Evolutionary conservation across 2,329 filamentous ascomycete genomes (phyloP).

Genomic region (Hymenotorrendiella dingleyae): DNA sequence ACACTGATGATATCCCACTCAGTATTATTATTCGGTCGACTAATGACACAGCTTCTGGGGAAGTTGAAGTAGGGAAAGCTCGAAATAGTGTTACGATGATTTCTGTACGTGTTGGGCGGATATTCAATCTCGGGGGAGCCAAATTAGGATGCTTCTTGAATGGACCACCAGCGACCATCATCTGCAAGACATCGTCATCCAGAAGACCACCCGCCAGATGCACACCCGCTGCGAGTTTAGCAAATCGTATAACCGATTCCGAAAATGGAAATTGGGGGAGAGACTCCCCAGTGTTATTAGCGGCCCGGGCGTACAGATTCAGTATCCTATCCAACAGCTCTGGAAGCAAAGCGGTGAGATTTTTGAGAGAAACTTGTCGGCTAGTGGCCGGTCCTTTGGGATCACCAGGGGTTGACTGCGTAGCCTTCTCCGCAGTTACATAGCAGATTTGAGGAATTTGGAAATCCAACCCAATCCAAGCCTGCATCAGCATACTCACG

Average conservation of each 20-base stretch:
- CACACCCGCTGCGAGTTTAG: conserved; percentile 61
- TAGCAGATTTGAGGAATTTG: conserved; percentile 56
- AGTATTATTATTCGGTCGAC: conserved; percentile 74
- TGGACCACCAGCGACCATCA: conserved; percentile 59
- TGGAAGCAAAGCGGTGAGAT: conserved; percentile 56
- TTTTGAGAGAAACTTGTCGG: conserved; percentile 37
- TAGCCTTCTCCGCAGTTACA: conserved; percentile 28
- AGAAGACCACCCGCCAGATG: conserved; percentile 61
- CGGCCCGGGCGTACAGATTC: conserved; percentile 65
- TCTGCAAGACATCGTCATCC: conserved; percentile 52
- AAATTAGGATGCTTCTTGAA: conserved; percentile 41
- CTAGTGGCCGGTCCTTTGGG: conserved; percentile 29
- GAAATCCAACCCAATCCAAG: conserved; percentile 80
- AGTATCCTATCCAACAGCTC: conserved; percentile 72
- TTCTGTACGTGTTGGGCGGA: conserved; percentile 52
- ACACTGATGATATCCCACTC: conserved; percentile 80
- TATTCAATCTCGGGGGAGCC: conserved; percentile 48
- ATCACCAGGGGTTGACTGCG: conserved; percentile 17
- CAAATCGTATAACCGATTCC: conserved; percentile 68
- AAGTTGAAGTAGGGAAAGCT: conserved; percentile 60
- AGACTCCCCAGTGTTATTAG: conserved; percentile 55
- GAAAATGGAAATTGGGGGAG: conserved; percentile 66
- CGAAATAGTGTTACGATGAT: conserved; percentile 62
- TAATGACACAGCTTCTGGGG: conserved; percentile 61
- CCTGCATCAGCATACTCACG: conserved; percentile 74